Evolutionary conservation across 2,329 filamentous ascomycete species (phyloP).

Genomic region (Zasmidium angulare): DNA sequence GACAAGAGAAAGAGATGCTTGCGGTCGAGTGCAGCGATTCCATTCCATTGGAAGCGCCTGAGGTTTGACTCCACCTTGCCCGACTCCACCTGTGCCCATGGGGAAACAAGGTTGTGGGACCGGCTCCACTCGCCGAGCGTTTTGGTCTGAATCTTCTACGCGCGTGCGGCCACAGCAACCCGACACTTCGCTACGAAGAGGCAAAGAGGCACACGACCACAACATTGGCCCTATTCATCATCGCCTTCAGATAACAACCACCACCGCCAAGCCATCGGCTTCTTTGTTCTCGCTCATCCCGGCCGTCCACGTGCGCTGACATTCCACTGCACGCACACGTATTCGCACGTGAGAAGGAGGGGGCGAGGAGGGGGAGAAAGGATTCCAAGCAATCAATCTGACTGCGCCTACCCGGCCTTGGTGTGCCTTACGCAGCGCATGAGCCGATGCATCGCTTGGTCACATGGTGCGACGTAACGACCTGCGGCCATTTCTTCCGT

Average conservation of each 20-base stretch:
- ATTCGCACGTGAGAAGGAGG: neutral
- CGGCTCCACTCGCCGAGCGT: too few relatives aligned
- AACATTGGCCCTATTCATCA: too few relatives aligned
- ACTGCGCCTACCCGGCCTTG: neutral
- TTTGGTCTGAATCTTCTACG: too few relatives aligned
- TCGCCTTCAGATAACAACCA: too few relatives aligned
- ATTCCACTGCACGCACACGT: neutral
- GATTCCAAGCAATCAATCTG: neutral
- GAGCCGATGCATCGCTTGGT: neutral
- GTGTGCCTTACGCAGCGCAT: conserved; percentile 1
- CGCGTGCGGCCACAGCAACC: too few relatives aligned
- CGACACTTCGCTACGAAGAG: too few relatives aligned
- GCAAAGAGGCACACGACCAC: too few relatives aligned
- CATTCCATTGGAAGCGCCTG: neutral
- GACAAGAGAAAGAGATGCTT: neutral
- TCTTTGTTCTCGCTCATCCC: too few relatives aligned
- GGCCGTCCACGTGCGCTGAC: neutral
- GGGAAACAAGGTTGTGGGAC: too few relatives aligned
- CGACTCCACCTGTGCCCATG: too few relatives aligned
- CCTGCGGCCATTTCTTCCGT: conserved; percentile 5
- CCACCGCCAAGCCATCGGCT: too few relatives aligned
- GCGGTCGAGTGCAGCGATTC: neutral
- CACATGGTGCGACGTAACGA: conserved; percentile 6
- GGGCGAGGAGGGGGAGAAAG: neutral
- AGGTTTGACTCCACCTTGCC: too few relatives aligned